These are phyloP conservation scores for Trichophyton rubrum DNA, from an alignment of 2,329 filamentous ascomycete species.

Conservation along the genomic window DNA sequence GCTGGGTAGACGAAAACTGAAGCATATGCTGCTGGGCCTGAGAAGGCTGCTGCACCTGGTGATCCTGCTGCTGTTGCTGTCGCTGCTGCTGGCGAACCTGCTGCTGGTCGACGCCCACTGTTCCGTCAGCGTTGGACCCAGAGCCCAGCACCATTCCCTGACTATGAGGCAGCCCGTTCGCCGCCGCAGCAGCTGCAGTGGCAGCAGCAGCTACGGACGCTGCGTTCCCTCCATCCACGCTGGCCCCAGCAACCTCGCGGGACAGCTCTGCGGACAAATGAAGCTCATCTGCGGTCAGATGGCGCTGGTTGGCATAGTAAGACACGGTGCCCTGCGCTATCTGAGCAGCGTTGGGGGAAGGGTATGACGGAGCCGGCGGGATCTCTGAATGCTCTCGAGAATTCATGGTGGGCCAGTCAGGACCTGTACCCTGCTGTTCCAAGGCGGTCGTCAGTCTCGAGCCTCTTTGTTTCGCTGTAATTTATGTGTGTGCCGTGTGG, in stretches of 20 bases:
- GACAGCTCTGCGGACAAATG: conserved; percentile 36
- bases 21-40: conserved; percentile 25
- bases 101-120: conserved; percentile 23
- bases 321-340: conserved; percentile 33
- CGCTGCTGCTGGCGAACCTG: conserved; percentile 10
- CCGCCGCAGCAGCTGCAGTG: conserved; percentile 25
- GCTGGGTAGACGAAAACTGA: conserved; percentile 32
- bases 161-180: conserved; percentile 30
- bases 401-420: conserved; percentile 23
- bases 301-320: conserved; percentile 31
- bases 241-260: conserved; percentile 34
- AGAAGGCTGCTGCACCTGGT: background rate
- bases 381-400: conserved; percentile 32
- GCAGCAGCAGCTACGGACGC: conserved; percentile 28
- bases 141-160: conserved; percentile 30
- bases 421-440: background rate
- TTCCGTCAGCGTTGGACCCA: conserved; percentile 25
- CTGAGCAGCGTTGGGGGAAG: conserved; percentile 33
- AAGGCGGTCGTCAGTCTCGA: background rate
- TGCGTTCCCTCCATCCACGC: conserved; percentile 26
- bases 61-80: conserved; percentile 7
- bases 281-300: conserved; percentile 36
- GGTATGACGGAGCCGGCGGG: conserved; percentile 33
- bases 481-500: background rate
- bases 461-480: background rate